Conservation (phyloP, 495 filamentous ascomycete genomes). For the Xylaria longipes region DNA sequence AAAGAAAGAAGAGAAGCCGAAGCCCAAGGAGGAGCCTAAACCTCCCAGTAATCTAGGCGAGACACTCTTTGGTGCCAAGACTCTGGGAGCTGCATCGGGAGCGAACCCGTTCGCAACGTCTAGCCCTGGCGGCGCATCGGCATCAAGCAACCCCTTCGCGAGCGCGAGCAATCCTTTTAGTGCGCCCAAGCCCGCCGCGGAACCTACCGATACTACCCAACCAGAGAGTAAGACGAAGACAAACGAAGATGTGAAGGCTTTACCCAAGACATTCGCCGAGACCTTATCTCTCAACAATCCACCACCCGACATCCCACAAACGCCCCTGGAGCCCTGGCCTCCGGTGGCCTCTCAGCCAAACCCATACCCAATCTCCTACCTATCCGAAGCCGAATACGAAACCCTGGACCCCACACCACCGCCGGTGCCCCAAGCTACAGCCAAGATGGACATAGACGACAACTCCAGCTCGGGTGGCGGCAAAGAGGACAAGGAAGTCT, state of each 20-base stretch:
- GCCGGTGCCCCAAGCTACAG: constrained; percentile 52
- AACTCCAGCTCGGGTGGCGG: constrained; percentile 45
- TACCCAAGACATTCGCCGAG: constrained; percentile 76
- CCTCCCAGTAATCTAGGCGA: constrained; percentile 59
- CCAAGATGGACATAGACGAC: constrained; percentile 65
- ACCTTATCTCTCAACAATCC: constrained; percentile 58
- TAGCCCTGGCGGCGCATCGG: constrained; percentile 6
- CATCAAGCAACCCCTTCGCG: constrained; percentile 38
- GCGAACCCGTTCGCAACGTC: constrained; percentile 56
- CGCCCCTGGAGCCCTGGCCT: constrained; percentile 76
- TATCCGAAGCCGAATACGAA: constrained; percentile 90
- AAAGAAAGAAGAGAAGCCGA: constrained; percentile 46
- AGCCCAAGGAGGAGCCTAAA: constrained; percentile 41
- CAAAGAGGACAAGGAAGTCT: constrained; percentile 80
- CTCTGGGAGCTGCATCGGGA: constrained; percentile 29
- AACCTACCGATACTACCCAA: constrained; percentile 29
- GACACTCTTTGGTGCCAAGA: constrained; percentile 60
- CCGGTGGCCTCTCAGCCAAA: constrained; percentile 63
- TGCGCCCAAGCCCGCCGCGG: constrained; percentile 31
- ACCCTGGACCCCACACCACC: constrained; percentile 65
- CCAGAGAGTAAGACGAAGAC: constrained; percentile 26
- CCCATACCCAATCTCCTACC: constrained; percentile 76
- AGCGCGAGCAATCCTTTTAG: constrained; percentile 39
- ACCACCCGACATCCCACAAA: constrained; percentile 42
- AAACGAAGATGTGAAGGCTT: constrained; percentile 39